Evolutionary conservation across 2,329 filamentous ascomycete species (phyloP).

Genomic region (Dactylonectria macrodidyma): DNA sequence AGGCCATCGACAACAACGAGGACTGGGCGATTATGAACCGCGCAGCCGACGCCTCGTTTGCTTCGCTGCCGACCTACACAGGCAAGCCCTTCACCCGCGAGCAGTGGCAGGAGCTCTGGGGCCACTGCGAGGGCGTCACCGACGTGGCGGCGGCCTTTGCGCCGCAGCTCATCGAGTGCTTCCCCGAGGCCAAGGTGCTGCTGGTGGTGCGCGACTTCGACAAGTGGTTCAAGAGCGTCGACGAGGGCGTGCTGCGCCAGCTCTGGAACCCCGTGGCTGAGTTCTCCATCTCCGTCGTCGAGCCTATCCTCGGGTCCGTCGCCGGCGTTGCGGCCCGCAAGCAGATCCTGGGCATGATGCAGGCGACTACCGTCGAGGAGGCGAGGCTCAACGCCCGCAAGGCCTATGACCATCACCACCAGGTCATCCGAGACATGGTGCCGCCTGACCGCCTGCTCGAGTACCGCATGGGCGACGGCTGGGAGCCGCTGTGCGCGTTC

Average conservation of each 20-base stretch:
- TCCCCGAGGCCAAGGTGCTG: conserved; percentile 54
- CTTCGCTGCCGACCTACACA: conserved; percentile 45
- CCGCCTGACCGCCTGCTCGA: conserved; percentile 47
- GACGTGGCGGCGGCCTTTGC: conserved; percentile 50
- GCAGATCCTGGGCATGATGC: conserved; percentile 48
- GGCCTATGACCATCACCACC: conserved; percentile 50
- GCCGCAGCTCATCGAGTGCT: conserved; percentile 47
- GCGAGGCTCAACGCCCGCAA: conserved; percentile 40
- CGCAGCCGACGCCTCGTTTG: conserved; percentile 51
- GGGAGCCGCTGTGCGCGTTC: conserved; percentile 56
- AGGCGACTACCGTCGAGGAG: conserved; percentile 41
- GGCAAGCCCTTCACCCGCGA: conserved; percentile 45
- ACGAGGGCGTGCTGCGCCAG: conserved; percentile 46
- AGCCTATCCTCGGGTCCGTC: conserved; percentile 51
- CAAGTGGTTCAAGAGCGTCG: conserved; percentile 50
- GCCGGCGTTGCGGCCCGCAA: conserved; percentile 47
- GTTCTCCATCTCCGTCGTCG: conserved; percentile 40
- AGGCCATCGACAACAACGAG: conserved; percentile 40
- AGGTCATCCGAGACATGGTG: conserved; percentile 46
- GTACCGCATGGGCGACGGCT: conserved; percentile 53
- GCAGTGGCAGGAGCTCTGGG: conserved; percentile 54
- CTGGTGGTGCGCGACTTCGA: conserved; percentile 51
- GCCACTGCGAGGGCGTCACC: conserved; percentile 48
- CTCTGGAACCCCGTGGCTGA: conserved; percentile 38
- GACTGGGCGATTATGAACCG: conserved; percentile 47